Conservation (phyloP, 352 stramenopile genomes). For the Globisporangium cylindrosporum region DNA sequence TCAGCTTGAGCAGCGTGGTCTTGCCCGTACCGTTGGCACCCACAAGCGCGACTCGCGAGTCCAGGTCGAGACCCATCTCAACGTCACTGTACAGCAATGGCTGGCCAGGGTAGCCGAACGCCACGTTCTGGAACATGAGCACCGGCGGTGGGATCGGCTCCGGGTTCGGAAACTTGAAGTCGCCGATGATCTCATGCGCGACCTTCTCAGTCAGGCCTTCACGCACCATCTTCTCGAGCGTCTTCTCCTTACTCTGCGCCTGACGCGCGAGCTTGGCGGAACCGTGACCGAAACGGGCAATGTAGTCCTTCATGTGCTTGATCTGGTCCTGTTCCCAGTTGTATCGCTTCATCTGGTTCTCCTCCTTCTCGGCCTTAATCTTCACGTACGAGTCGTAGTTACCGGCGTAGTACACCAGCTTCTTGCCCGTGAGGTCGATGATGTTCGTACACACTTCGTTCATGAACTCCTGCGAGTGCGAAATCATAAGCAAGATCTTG, state of each 20-base stretch:
- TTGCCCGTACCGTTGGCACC: conserved; percentile 96
- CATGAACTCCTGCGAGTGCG: conserved; percentile 98
- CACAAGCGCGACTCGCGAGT: conserved; percentile 96
- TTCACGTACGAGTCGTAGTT: conserved; percentile 99
- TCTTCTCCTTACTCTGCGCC: conserved; percentile 97
- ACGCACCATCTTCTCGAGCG: conserved; percentile 98
- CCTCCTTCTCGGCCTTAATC: conserved; percentile 94
- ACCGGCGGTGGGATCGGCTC: conserved; percentile 94
- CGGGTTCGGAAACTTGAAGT: conserved; percentile 97
- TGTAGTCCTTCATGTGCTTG: conserved; percentile 99
- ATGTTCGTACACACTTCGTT: conserved; percentile 99
- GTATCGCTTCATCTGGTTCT: conserved; percentile 99
- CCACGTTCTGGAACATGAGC: conserved; percentile 96
- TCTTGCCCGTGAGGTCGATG: conserved; percentile 93
- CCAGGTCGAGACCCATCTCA: conserved; percentile 96
- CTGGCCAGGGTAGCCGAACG: conserved; percentile 93
- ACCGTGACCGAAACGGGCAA: conserved; percentile 98
- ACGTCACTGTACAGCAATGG: conserved; percentile 91
- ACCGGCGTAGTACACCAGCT: conserved; percentile 97
- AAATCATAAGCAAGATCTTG: conserved; percentile 97
- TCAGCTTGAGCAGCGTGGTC: conserved; percentile 98
- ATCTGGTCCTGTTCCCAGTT: conserved; percentile 98
- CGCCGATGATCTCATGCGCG: conserved; percentile 73
- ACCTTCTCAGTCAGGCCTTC: conserved; percentile 95
- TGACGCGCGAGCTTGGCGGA: conserved; percentile 97